Evolutionary conservation across 768 basidiomycete genomes (phyloP), one percentile per base, ranked within the genome.

Genomic region (Pleurotus sapidus): DNA sequence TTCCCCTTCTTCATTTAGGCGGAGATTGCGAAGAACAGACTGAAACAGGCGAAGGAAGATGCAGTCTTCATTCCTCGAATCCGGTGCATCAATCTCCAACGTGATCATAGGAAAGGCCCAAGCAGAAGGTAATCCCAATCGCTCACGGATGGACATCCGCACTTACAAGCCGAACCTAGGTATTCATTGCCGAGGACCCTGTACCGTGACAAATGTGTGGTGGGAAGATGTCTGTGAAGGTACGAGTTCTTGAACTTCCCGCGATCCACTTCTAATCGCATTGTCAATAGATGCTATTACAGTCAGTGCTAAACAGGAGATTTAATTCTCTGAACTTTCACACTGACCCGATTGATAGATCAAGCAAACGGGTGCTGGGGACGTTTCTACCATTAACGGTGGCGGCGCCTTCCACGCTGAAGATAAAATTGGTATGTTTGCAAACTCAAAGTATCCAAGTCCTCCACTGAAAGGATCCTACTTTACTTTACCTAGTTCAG

Each of bases 211-310:
- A 14, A 69, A 69, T 34, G 68, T 69, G 46, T 69, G 68, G 67
- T 68, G 65, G 66, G 68, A 69, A 50, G 68, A 69, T 57, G 68
- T 69, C 53, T 69, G 68, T 40, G 68, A 69, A 59, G 68, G 67
- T 69, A 49, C 27, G 53, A 30, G 23, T 49, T 48, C 6, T 18
- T 27, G 12, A 4, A 37, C 20, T 27, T 60, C 30, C 30, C 8
- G 30, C 3, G 30, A 34, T 34, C 30, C 3, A 34, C 3, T 7
- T 34, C 30, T 34, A 7, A 34, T 34, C 8, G 11, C 30, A 3
- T 34, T 3, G 30, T 34, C 1, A 0, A 34, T 34, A 67, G 65
- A 67, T 57, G 65, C 65, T 18, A 61, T 67, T 34, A 67, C 65
- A 3, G 65, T 66, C 17, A 46, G 63, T 30, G 27, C 27, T 20